phyloP scores from a whole-genome alignment of 495 filamentous ascomycete genomes.

The Tuber aestivum region DNA sequence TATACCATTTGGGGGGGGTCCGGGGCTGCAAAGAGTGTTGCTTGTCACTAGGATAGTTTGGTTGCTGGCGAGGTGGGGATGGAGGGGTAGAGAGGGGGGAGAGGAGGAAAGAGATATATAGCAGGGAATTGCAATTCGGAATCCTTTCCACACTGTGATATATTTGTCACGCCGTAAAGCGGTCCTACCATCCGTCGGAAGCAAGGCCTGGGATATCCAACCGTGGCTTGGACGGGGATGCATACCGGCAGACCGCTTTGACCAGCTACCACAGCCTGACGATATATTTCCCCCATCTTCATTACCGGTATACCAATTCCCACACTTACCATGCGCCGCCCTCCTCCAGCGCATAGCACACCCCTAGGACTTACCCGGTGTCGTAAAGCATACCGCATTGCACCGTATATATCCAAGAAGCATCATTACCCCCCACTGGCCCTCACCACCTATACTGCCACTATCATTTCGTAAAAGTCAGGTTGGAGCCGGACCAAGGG shows the following conservation, averaged over 20 bases:
- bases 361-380: neutral
- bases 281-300: neutral
- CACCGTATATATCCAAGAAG: neutral
- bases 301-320: neutral
- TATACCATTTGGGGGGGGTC: constrained; percentile 69
- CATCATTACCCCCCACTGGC: neutral
- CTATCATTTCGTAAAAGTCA: too few species aligned
- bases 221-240: neutral
- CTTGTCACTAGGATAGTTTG: constrained; percentile 64
- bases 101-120: neutral
- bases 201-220: neutral
- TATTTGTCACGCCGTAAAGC: neutral
- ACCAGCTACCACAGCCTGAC: neutral
- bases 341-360: neutral
- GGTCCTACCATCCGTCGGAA: neutral
- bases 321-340: neutral
- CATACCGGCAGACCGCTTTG: neutral
- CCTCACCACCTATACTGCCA: neutral
- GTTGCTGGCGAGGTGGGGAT: neutral
- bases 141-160: neutral
- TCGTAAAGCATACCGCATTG: neutral
- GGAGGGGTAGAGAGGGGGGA: neutral
- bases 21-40: constrained; percentile 70
- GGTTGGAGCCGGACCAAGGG: too few species aligned
- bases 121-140: neutral